Evolutionary conservation across 2,329 filamentous ascomycete species (phyloP).

Genomic region (Dothiorella sarmentorum): DNA sequence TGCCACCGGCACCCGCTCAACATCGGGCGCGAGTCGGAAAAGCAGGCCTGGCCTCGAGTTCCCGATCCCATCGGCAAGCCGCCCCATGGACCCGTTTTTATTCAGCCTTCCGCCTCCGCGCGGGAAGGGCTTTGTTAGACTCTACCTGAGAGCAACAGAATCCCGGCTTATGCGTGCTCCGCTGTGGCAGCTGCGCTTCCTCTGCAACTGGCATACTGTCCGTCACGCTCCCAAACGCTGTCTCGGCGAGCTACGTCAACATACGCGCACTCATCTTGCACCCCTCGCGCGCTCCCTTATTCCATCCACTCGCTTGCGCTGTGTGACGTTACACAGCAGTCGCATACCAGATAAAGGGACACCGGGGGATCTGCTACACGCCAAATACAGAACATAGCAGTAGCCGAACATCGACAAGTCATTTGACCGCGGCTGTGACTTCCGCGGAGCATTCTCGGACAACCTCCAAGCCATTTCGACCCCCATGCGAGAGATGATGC

Average conservation of each 20-base stretch:
- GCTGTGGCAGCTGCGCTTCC: conserved; percentile 1
- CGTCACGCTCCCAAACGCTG: background rate
- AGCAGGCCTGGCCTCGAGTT: background rate
- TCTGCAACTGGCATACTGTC: background rate
- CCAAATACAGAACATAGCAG: background rate
- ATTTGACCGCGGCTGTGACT: background rate
- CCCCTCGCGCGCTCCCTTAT: background rate
- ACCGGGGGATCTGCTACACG: background rate
- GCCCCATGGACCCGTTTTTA: background rate
- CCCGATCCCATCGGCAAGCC: conserved; percentile 5
- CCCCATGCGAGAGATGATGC: background rate
- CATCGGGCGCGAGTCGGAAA: background rate
- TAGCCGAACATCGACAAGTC: too few species aligned
- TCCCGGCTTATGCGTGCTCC: background rate
- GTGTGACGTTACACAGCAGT: conserved; percentile 2
- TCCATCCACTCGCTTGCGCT: background rate
- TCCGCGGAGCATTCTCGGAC: background rate
- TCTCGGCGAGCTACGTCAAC: background rate
- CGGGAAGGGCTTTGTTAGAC: background rate
- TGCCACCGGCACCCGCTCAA: background rate
- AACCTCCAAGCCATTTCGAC: background rate
- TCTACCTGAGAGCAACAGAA: background rate
- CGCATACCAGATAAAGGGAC: background rate
- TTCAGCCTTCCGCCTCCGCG: conserved; percentile 3
- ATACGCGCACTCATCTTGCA: background rate